Evolutionary conservation across 116 monocot species (phyloP).

Genomic region (Dioscorea cayenensis): DNA sequence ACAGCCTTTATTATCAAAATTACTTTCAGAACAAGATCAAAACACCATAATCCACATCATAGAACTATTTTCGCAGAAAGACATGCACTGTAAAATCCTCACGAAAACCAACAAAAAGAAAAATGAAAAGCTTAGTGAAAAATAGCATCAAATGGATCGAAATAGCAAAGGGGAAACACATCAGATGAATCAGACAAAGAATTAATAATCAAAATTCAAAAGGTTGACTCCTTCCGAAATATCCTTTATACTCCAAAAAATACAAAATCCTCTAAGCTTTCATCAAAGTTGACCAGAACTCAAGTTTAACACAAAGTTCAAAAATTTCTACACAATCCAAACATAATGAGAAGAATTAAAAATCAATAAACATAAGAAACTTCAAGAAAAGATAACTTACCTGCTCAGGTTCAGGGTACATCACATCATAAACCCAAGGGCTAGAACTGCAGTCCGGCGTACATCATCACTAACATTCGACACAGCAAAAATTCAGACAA

Average conservation of each 20-base stretch:
- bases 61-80: too few relatives aligned
- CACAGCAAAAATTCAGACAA: constrained; percentile 98
- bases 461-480: constrained; percentile 99
- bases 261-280: constrained; percentile 6
- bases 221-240: too few relatives aligned
- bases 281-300: constrained; percentile 17
- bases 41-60: too few relatives aligned
- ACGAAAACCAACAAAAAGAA: too few relatives aligned
- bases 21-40: too few relatives aligned
- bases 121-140: too few relatives aligned
- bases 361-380: background rate
- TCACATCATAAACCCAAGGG: constrained; percentile 94
- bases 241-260: too few relatives aligned
- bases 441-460: constrained; percentile 92
- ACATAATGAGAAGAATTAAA: background rate
- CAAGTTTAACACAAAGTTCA: background rate
- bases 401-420: constrained; percentile 97
- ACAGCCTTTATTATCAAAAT: too few relatives aligned
- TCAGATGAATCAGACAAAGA: background rate
- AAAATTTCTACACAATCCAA: background rate
- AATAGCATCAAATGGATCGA: too few relatives aligned
- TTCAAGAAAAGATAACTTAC: constrained; percentile 21
- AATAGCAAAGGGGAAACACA: too few relatives aligned
- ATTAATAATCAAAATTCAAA: background rate
- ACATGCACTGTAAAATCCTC: too few relatives aligned